Conservation (phyloP, 169 alveolate genomes). For the Cryptosporidium xiaoi region DNA sequence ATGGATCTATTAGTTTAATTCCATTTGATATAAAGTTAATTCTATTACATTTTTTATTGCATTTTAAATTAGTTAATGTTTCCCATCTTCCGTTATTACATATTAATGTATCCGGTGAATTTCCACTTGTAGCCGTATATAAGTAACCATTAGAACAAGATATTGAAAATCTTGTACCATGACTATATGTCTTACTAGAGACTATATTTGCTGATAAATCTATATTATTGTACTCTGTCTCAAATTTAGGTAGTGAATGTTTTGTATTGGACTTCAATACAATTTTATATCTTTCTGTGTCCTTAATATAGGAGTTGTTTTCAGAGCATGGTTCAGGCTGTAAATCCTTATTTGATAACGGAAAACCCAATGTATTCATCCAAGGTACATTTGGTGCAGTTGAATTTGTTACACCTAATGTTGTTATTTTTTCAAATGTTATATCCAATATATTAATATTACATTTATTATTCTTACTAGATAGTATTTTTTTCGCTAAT, state of each 20-base stretch:
- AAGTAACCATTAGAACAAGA: slow-evolving; percentile 18
- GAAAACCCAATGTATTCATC: slow-evolving; percentile 65
- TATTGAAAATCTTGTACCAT: slow-evolving; percentile 47
- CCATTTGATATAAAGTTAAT: slow-evolving; percentile 13
- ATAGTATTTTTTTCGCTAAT: too few relatives aligned
- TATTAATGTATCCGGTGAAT: slow-evolving; percentile 45
- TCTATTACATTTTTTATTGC: slow-evolving; percentile 20
- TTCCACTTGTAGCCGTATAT: slow-evolving; percentile 47
- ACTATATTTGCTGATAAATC: neutral
- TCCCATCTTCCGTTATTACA: slow-evolving; percentile 75
- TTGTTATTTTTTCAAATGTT: slow-evolving; percentile 5
- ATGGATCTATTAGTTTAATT: neutral
- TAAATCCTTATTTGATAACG: slow-evolving; percentile 19
- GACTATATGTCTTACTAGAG: slow-evolving; percentile 10
- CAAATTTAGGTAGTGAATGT: neutral
- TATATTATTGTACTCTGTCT: too few relatives aligned
- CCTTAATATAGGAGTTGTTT: slow-evolving; percentile 36
- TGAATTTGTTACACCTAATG: slow-evolving; percentile 47
- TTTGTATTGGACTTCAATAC: neutral
- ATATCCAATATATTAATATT: slow-evolving; percentile 21
- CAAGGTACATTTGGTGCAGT: slow-evolving; percentile 63
- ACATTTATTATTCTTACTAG: neutral
- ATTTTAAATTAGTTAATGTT: slow-evolving; percentile 21
- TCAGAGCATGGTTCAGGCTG: slow-evolving; percentile 60
- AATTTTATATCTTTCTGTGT: slow-evolving; percentile 28